phyloP scores from a whole-genome alignment of 768 basidiomycete genomes.

The Lactarius hatsudake region DNA sequence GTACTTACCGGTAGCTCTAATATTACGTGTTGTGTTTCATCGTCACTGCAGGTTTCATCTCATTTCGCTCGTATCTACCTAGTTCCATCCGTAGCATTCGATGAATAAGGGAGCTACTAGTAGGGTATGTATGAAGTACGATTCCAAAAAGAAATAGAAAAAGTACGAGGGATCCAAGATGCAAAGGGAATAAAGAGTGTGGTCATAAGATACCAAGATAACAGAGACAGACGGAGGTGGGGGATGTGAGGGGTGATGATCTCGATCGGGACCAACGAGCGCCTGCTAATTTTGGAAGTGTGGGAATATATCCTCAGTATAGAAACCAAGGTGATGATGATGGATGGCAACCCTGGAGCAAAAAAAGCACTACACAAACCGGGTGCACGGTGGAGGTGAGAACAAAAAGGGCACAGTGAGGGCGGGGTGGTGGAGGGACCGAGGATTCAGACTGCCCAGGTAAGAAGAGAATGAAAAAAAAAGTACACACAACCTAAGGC shows the following conservation, averaged over 20 bases:
- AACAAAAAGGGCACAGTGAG: neutral
- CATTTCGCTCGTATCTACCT: conserved; percentile 2
- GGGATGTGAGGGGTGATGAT: neutral
- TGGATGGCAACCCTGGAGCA: conserved; percentile 5
- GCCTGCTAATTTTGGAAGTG: conserved; percentile 14
- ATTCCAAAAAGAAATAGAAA: neutral
- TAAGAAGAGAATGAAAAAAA: neutral
- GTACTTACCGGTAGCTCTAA: conserved; percentile 7
- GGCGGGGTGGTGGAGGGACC: conserved; percentile 9
- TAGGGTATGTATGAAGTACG: conserved; percentile 15
- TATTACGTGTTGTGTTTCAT: conserved; percentile 14
- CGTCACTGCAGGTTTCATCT: conserved; percentile 17
- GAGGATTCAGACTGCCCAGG: conserved; percentile 1
- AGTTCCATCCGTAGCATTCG: conserved; percentile 12
- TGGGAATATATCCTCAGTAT: neutral
- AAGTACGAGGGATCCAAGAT: neutral
- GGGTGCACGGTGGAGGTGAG: neutral
- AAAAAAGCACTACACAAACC: conserved; percentile 8
- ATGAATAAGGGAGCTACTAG: conserved; percentile 7
- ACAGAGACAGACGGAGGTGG: neutral
- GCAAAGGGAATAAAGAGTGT: conserved; percentile 11
- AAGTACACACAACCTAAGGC: conserved; percentile 2
- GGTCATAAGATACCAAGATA: neutral
- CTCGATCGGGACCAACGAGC: conserved; percentile 12
- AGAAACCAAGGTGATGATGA: conserved; percentile 5